Conservation (phyloP, 225 moss, liverwort and hornwort species). For the Physcomitrellopsis africana region DNA sequence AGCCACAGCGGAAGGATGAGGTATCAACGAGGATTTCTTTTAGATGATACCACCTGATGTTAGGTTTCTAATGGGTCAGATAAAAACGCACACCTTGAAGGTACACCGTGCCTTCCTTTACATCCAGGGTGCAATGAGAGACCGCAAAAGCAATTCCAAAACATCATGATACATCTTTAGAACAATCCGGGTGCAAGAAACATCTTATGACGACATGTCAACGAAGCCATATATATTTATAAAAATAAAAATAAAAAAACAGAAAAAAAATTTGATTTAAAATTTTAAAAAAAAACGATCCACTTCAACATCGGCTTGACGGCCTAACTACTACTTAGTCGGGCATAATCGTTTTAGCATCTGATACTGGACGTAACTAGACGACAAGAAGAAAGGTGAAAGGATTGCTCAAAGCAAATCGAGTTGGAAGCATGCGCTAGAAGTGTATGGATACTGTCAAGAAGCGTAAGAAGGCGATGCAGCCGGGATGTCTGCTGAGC, state of each 20-base stretch:
- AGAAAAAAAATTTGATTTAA: background rate
- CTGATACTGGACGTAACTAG: background rate
- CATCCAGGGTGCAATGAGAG: background rate
- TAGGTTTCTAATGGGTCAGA: background rate
- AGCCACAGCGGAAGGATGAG: slow-evolving; percentile 1
- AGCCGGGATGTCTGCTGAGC: slow-evolving; percentile 97
- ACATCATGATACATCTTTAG: slow-evolving; percentile 4
- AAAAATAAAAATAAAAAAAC: too few relatives aligned
- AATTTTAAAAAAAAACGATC: background rate
- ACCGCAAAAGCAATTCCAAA: background rate
- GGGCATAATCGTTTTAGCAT: slow-evolving; percentile 6
- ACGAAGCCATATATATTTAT: background rate
- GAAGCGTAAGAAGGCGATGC: slow-evolving; percentile 91
- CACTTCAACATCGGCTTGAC: slow-evolving; percentile 10
- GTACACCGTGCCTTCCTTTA: background rate
- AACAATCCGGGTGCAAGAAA: background rate
- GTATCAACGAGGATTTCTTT: background rate
- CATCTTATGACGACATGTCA: background rate
- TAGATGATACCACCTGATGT: background rate
- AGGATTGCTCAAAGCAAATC: slow-evolving; percentile 8
- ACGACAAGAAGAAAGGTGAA: background rate
- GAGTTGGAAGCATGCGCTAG: slow-evolving; percentile 15
- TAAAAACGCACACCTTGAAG: background rate
- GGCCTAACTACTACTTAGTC: background rate
- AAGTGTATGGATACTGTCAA: slow-evolving; percentile 77